Conservation (phyloP, 805 yeast species). For the Suhomyces sp. region DNA sequence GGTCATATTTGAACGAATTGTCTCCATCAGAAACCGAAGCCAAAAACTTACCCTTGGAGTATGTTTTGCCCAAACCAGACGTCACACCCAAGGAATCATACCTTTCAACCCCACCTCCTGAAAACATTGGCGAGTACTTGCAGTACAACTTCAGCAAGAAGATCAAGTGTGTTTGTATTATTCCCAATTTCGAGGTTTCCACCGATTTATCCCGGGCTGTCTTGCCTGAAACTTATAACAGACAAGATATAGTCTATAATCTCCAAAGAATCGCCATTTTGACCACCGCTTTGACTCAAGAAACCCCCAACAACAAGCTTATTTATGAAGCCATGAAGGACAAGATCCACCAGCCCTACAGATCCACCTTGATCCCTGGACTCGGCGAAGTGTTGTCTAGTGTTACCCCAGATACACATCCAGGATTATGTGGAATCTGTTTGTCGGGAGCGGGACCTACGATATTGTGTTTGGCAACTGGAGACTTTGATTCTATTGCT, state of each 20-base stretch:
- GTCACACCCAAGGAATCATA: conserved; percentile 57
- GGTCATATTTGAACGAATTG: conserved; percentile 85
- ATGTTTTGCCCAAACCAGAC: conserved; percentile 76
- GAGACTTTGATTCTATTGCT: conserved; percentile 82
- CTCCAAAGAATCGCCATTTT: conserved; percentile 90
- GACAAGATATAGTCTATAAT: conserved; percentile 85
- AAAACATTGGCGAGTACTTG: conserved; percentile 83
- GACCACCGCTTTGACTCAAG: conserved; percentile 86
- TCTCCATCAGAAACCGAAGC: conserved; percentile 67
- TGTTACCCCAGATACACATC: conserved; percentile 78
- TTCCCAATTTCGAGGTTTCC: conserved; percentile 92
- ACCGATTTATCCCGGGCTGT: conserved; percentile 92
- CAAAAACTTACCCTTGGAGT: conserved; percentile 81
- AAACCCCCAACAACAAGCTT: conserved; percentile 76
- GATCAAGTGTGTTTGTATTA: conserved; percentile 85
- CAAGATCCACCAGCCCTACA: conserved; percentile 94
- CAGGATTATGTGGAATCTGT: conserved; percentile 90
- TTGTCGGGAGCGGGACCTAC: conserved; percentile 99
- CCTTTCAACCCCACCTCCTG: conserved; percentile 58
- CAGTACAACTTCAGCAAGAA: conserved; percentile 78
- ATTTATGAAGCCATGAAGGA: conserved; percentile 97
- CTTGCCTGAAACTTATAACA: conserved; percentile 74
- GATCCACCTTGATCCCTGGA: conserved; percentile 90
- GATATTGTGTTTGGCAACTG: conserved; percentile 88
- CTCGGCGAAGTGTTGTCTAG: conserved; percentile 73